Evolutionary conservation across 1,139 yeast genomes (phyloP).

Genomic region (Suhomyces coccinellae): DNA sequence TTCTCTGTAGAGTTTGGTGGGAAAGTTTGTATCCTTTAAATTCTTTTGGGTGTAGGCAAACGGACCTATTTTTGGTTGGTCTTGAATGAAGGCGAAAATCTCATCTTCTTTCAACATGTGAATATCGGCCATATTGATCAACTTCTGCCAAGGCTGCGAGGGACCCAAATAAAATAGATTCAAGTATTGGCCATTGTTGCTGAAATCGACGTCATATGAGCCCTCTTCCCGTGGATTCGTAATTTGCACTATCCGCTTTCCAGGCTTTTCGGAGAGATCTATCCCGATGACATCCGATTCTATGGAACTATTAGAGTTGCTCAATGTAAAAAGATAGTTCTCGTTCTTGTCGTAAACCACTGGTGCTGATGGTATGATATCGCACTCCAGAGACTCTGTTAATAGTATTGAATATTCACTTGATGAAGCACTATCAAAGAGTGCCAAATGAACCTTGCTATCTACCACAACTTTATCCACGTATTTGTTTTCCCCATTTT

Average conservation of each 20-base stretch:
- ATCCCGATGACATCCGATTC: conserved; percentile 51
- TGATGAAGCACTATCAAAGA: conserved; percentile 52
- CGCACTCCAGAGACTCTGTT: conserved; percentile 65
- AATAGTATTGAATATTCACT: conserved; percentile 47
- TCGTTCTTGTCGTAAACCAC: conserved; percentile 55
- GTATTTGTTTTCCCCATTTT: conserved; percentile 51
- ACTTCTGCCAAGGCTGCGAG: conserved; percentile 59
- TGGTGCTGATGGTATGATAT: conserved; percentile 56
- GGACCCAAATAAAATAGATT: conserved; percentile 65
- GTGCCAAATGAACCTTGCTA: conserved; percentile 68
- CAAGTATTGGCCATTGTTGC: conserved; percentile 57
- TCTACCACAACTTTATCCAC: conserved; percentile 71
- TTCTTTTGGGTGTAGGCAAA: conserved; percentile 25
- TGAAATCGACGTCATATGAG: conserved; percentile 40
- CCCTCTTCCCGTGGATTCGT: conserved; percentile 31
- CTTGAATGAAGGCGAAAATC: conserved; percentile 21
- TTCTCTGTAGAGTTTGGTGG: conserved; percentile 52
- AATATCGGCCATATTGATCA: conserved; percentile 45
- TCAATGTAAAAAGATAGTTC: conserved; percentile 59
- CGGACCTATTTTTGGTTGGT: conserved; percentile 33
- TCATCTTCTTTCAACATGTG: conserved; percentile 16
- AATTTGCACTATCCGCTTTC: conserved; percentile 16
- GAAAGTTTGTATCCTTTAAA: conserved; percentile 47
- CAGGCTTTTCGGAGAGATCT: conserved; percentile 18
- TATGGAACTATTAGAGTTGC: conserved; percentile 57